phyloP scores from a whole-genome alignment of 2,329 filamentous ascomycete species.

The Nakataea oryzae region DNA sequence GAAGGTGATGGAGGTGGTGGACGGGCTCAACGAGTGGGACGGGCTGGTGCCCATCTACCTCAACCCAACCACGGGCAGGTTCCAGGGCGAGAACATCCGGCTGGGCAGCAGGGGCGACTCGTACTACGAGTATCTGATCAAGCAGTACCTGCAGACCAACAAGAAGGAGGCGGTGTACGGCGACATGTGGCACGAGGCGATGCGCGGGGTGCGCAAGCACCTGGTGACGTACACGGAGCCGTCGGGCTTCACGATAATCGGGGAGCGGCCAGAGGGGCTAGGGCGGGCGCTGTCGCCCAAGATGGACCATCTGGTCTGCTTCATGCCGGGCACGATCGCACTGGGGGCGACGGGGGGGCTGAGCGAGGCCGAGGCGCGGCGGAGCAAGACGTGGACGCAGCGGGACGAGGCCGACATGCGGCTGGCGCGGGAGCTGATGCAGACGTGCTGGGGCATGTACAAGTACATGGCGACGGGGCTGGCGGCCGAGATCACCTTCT shows the following conservation, averaged over 20 bases:
- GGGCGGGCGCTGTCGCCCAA: slow-evolving; percentile 61
- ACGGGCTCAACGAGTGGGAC: slow-evolving; percentile 73
- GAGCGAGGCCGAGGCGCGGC: slow-evolving; percentile 64
- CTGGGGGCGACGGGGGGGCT: slow-evolving; percentile 74
- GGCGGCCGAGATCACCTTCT: slow-evolving; percentile 91
- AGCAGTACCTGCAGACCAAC: slow-evolving; percentile 92
- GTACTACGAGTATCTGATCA: slow-evolving; percentile 98
- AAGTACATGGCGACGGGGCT: slow-evolving; percentile 80
- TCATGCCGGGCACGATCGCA: slow-evolving; percentile 93
- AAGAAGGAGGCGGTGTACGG: slow-evolving; percentile 76
- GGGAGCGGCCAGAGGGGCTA: slow-evolving; percentile 71
- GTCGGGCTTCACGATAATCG: slow-evolving; percentile 77
- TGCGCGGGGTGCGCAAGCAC: slow-evolving; percentile 81
- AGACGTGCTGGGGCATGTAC: slow-evolving; percentile 98
- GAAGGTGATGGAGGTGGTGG: slow-evolving; percentile 83
- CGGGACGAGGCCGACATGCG: slow-evolving; percentile 79
- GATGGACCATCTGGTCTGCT: slow-evolving; percentile 98
- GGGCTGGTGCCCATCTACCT: slow-evolving; percentile 90
- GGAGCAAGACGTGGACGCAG: slow-evolving; percentile 60
- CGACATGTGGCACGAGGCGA: slow-evolving; percentile 85
- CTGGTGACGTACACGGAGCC: slow-evolving; percentile 80
- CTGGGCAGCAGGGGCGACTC: slow-evolving; percentile 91
- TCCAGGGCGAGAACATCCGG: slow-evolving; percentile 77
- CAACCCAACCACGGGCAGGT: slow-evolving; percentile 66
- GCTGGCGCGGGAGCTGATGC: slow-evolving; percentile 82